These are phyloP conservation scores for Gentiana dahurica DNA, from an alignment of 257 asterid genomes.

Conservation along the genomic window DNA sequence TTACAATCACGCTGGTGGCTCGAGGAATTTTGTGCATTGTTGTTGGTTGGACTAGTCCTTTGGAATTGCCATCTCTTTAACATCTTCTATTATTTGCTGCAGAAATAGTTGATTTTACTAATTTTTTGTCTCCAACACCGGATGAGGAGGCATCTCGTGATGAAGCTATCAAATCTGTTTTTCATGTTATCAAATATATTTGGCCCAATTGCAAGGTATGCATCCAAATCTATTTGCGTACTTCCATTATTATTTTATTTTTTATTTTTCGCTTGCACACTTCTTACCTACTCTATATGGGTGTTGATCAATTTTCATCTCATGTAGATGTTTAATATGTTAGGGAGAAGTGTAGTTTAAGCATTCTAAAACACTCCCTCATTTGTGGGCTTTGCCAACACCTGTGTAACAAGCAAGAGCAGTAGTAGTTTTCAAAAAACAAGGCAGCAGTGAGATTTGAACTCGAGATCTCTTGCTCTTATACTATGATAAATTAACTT, in stretches of 20 bases:
- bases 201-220: conserved; percentile 40
- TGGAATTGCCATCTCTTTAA: no score
- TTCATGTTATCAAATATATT: conserved; percentile 67
- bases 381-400: conserved; percentile 1
- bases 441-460: no score
- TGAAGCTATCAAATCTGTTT: conserved; percentile 70
- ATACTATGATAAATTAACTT: no score
- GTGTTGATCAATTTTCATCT: not conserved
- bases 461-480: no score
- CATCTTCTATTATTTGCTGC: conserved; percentile 11
- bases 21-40: no score
- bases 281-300: conserved; percentile 41
- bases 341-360: not conserved
- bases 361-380: conserved; percentile 1
- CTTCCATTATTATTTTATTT: no score
- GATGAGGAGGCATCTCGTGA: conserved; percentile 69
- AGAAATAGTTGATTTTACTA: conserved; percentile 93
- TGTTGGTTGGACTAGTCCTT: no score
- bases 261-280: no score
- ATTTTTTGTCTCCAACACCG: conserved; percentile 78
- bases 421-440: no score
- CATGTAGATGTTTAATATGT: not conserved
- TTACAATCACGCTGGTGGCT: no score
- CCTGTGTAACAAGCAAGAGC: no score
- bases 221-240: not conserved